Base-by-base conservation (phyloP, 768 basidiomycete species). In the Harrya chromipes region DNA sequence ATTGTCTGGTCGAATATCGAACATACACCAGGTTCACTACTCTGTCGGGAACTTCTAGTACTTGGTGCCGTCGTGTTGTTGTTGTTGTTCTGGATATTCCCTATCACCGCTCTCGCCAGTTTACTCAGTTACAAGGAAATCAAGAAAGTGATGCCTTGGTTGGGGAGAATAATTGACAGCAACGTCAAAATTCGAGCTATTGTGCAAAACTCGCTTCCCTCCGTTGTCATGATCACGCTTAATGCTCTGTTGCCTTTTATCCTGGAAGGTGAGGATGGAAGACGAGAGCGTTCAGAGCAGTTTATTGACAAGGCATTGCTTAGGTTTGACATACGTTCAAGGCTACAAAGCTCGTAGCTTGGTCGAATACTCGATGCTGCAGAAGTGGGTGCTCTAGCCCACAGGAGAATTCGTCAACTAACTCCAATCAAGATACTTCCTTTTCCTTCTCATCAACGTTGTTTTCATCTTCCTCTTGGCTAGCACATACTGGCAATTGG, bases 391-490 rank as follows among this genome's bases (percentile, higher is more conserved):
- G 41, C 3, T 8, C 9, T 17, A 19, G 20, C 20, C 48, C 35
- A 1, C 34, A 4, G 31, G 9, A 14, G 42, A 26, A 13, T 27
- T 19, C 13, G 14, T 37, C 13, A 43, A 48, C 56, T 62, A 26
- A 58, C 49, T 46, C 39, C 20, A 27, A 19, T 38, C 19, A 62
- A 97, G 93, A 78, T 97, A 97, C 65, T 93, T 94, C 62, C 74
- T 97, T 27, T 95, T 97, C 74, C 77, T 97, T 2, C 78, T 97
- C 42, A 73, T 92, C 71, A 92, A 94, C 61, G 92, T 95, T 35
- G 86, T 97, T 35, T 94, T 94, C 68, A 93, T 95, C 53, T 97
- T 95, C 74, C 80, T 95, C 14, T 70, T 95, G 33, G 92, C 93
- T 0, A 88, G 86, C 47, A 94, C 94, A 0, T 94, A 94, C 67